phyloP scores from a whole-genome alignment of 306 rosid genomes.

The Prunus mira region DNA sequence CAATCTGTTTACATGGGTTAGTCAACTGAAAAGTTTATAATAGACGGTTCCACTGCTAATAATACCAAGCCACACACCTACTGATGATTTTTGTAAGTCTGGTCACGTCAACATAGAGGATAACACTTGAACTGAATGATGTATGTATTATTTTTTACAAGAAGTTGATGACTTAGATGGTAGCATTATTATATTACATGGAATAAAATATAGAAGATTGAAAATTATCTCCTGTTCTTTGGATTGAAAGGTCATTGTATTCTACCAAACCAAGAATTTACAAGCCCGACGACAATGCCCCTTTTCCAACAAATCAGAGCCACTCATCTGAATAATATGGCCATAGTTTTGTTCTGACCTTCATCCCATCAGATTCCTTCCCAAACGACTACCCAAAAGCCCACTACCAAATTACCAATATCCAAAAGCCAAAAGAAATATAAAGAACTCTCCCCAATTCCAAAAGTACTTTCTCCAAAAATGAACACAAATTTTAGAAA shows the following conservation, averaged over 20 bases:
- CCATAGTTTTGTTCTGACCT: not conserved
- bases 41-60: fast-evolving
- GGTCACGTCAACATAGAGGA: no score
- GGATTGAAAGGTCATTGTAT: not conserved
- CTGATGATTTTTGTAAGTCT: no score
- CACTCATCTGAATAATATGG: not conserved
- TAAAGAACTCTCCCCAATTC: not conserved
- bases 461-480: no score
- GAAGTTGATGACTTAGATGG: no score
- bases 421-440: not conserved
- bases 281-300: not conserved
- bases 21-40: no score
- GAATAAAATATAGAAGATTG: not conserved
- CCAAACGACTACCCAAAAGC: not conserved
- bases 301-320: not conserved
- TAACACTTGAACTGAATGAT: no score
- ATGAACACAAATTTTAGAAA: no score
- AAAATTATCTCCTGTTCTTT: not conserved
- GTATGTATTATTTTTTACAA: no score
- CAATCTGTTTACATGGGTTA: not conserved
- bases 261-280: not conserved
- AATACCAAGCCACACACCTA: no score
- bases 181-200: no score
- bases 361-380: not conserved
- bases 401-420: not conserved